A percentile compares a stretch with the other conserved stretches of the same genome.
Conservation (phyloP, 805 yeast species). For the Kodamaea neixiangensis region DNA sequence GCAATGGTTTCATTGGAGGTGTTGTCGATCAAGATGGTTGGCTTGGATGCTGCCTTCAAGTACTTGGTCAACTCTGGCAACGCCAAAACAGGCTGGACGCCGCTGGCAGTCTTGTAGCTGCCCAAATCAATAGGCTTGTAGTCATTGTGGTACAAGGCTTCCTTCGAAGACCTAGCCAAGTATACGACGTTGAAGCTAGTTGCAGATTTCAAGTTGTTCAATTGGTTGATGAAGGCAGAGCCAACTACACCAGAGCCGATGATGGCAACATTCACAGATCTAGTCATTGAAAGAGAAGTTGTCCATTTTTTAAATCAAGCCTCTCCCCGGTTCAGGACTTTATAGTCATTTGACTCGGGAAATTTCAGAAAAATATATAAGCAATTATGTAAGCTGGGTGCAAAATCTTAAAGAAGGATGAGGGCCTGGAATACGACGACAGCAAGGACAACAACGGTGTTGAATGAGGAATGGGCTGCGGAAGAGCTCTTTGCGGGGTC, state of each 20-base stretch:
- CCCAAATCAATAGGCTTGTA: slow-evolving; percentile 70
- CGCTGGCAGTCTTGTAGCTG: slow-evolving; percentile 51
- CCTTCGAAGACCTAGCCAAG: slow-evolving; percentile 69
- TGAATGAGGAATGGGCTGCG: not conserved
- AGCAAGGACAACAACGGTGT: not conserved
- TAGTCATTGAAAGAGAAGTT: slow-evolving; percentile 6
- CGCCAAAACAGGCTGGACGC: slow-evolving; percentile 52
- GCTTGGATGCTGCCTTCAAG: slow-evolving; percentile 65
- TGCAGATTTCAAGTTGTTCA: slow-evolving; percentile 58
- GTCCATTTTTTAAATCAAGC: slow-evolving; percentile 1
- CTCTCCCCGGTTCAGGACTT: slow-evolving; percentile 4
- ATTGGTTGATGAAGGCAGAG: slow-evolving; percentile 82
- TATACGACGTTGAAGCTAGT: slow-evolving; percentile 76
- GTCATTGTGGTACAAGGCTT: slow-evolving; percentile 67
- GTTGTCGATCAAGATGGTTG: slow-evolving; percentile 89
- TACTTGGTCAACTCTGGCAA: slow-evolving; percentile 60
- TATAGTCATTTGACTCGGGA: not conserved
- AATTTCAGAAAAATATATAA: too few relatives aligned
- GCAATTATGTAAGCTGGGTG: not conserved
- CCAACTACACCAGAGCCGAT: slow-evolving; percentile 94
- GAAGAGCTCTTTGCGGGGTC: slow-evolving; percentile 14
- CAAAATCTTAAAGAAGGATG: not conserved
- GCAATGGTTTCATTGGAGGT: slow-evolving; percentile 86
- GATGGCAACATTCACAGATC: slow-evolving; percentile 43
- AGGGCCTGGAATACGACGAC: not conserved